Conservation (phyloP, 192 early-diverging fungal species). For the Podila epicladia region DNA sequence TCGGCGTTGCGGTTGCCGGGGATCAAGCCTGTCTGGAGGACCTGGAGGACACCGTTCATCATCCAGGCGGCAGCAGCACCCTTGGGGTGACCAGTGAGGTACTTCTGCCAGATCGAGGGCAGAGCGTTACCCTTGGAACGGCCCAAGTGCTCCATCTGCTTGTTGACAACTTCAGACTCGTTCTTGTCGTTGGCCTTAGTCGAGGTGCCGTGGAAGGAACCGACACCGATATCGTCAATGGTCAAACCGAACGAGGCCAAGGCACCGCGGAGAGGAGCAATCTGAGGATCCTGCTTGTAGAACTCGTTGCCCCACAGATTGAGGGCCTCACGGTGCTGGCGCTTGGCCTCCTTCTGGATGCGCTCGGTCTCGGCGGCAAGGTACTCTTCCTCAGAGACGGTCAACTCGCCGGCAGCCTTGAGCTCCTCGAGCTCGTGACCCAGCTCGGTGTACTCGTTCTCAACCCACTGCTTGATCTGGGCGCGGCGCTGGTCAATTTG, state of each 20-base stretch:
- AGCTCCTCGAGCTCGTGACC: slow-evolving; percentile 72
- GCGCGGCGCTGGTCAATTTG: slow-evolving; percentile 78
- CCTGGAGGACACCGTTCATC: slow-evolving; percentile 92
- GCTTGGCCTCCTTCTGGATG: slow-evolving; percentile 67
- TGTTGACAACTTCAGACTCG: slow-evolving; percentile 87
- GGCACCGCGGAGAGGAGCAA: slow-evolving; percentile 88
- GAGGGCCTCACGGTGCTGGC: slow-evolving; percentile 81
- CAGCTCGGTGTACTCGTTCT: slow-evolving; percentile 75
- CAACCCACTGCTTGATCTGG: slow-evolving; percentile 84
- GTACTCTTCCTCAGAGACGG: slow-evolving; percentile 56
- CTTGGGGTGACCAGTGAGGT: slow-evolving; percentile 97
- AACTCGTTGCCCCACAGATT: slow-evolving; percentile 85
- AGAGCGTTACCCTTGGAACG: slow-evolving; percentile 83
- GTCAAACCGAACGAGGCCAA: slow-evolving; percentile 89
- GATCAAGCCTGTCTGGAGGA: slow-evolving; percentile 83
- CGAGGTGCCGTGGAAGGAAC: slow-evolving; percentile 96
- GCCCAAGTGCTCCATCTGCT: slow-evolving; percentile 87
- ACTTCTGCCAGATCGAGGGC: slow-evolving; percentile 90
- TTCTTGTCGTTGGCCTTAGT: slow-evolving; percentile 97
- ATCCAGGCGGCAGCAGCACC: slow-evolving; percentile 97
- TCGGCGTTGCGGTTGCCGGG: slow-evolving; percentile 95
- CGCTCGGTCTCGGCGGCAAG: slow-evolving; percentile 57
- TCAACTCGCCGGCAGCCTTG: slow-evolving; percentile 54
- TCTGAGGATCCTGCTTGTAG: slow-evolving; percentile 74
- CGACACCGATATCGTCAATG: slow-evolving; percentile 92